phyloP scores from a whole-genome alignment of 2,329 filamentous ascomycete species.

The Zymoseptoria brevis region DNA sequence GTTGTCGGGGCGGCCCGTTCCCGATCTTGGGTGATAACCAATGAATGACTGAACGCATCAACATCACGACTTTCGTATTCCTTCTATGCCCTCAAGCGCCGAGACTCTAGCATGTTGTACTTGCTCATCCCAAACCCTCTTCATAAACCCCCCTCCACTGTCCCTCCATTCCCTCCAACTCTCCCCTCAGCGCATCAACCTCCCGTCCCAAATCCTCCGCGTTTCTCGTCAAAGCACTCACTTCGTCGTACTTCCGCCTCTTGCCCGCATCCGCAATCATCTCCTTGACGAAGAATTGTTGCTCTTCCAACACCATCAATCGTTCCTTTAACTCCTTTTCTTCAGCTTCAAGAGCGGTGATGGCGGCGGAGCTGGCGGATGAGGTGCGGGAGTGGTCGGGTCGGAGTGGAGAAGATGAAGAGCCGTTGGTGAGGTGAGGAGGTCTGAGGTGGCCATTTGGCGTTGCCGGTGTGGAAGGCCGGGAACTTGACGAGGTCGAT shows the following conservation, averaged over 20 bases:
- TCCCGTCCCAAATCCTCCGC: constrained; percentile 73
- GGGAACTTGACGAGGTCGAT: not conserved
- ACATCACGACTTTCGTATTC: not conserved
- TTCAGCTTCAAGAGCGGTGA: constrained; percentile 67
- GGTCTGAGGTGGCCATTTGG: constrained; percentile 37
- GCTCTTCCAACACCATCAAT: constrained; percentile 80
- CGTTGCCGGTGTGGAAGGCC: constrained; percentile 22
- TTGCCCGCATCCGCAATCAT: constrained; percentile 75
- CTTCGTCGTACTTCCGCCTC: constrained; percentile 76
- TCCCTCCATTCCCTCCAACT: constrained; percentile 29
- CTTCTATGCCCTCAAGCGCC: too few relatives aligned
- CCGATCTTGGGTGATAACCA: too few relatives aligned
- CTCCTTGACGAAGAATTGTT: constrained; percentile 77
- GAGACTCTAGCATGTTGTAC: too few relatives aligned
- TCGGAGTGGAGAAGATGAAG: constrained; percentile 6
- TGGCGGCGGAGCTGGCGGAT: constrained; percentile 33
- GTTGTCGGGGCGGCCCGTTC: too few relatives aligned
- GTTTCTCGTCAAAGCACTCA: constrained; percentile 69
- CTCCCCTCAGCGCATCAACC: constrained; percentile 47
- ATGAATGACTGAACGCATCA: too few relatives aligned
- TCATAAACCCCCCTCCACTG: not conserved
- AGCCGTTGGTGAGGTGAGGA: constrained; percentile 30
- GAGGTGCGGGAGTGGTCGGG: constrained; percentile 43
- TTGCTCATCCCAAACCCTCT: not conserved
- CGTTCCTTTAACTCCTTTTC: constrained; percentile 74